These are phyloP conservation scores for Oenanthe sinensis DNA, from an alignment of 129 eudicot species.

Conservation along the genomic window DNA sequence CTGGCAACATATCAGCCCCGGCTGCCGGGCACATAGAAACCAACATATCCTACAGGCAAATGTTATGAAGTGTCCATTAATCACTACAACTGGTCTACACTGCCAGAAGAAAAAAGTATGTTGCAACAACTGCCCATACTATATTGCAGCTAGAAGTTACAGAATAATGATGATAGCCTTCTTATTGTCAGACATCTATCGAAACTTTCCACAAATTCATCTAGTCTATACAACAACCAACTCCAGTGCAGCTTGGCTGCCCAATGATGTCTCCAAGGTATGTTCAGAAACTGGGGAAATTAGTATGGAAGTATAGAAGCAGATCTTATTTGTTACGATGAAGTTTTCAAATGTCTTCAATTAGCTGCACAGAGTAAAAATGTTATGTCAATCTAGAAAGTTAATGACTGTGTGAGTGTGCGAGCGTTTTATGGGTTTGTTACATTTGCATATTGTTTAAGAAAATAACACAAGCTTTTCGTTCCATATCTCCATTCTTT, in stretches of 20 bases:
- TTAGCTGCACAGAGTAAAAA: constrained; percentile 7
- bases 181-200: not conserved
- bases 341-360: not conserved
- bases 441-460: not conserved
- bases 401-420: not conserved
- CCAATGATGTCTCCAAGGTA: not conserved
- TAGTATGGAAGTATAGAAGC: not conserved
- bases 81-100: not conserved
- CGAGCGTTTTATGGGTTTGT: not conserved
- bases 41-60: not conserved
- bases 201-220: not conserved
- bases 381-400: not conserved
- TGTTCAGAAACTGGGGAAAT: not conserved
- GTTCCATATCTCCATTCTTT: too few relatives aligned
- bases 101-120: not conserved
- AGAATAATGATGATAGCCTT: not conserved
- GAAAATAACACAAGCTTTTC: not conserved
- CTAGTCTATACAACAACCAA: constrained; percentile 2
- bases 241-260: not conserved
- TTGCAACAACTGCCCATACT: not conserved
- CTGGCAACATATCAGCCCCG: not conserved
- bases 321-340: not conserved
- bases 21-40: not conserved
- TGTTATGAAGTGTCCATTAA: not conserved
- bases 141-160: constrained; percentile 4